Base-by-base conservation (phyloP, 257 asterid species). In the Rehmannia glutinosa region DNA sequence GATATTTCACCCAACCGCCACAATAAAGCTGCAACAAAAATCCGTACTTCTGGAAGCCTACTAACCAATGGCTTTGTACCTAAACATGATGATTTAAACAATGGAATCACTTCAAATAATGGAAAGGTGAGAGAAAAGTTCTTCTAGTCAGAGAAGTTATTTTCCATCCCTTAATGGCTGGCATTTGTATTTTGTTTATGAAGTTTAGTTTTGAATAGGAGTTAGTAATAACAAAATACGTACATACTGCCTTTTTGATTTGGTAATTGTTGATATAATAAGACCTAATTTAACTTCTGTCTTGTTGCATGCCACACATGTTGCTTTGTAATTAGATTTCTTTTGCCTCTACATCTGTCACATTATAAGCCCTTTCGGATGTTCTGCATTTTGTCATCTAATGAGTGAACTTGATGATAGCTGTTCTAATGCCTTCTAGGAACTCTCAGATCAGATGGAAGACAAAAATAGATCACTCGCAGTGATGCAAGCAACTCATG, bases 1-100 rank as follows among this genome's bases (percentile, higher is more conserved):
- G 96, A 90, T 75, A 95, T 75, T 76, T 86, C 93, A 30, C 88
- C 86, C 55, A 84, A 56, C 71, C 51, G 88, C 69, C 84, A 78
- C 33, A 82, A 60, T 79, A 91, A 75, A 87, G 74, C 76, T 78
- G 45, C 81, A 76, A 64, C 56, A 17, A 87, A 67, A 73, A 67
- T 60, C 42, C 87, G 84, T 77, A 46, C 77, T 38, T 42, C 67
- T 41, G 96, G 96, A 75, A 90, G 84, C 82, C 77, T 82, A 58
- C 71, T 82, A 59, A 59, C 73, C 51, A 90, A 86, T 65, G 95
- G 91, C 21, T 50, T 72, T 72, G 20, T 38, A 15, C 36, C 74
- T 6, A 87, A 76, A 76, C 86, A 78, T 62, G 88, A 84, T 73
- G 92, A 80, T 56, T 77, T 77, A 62, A 82, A 87, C 80, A 87